Evolutionary conservation across 192 early-diverging fungal species (phyloP).

Genomic region (Gigaspora rosea): DNA sequence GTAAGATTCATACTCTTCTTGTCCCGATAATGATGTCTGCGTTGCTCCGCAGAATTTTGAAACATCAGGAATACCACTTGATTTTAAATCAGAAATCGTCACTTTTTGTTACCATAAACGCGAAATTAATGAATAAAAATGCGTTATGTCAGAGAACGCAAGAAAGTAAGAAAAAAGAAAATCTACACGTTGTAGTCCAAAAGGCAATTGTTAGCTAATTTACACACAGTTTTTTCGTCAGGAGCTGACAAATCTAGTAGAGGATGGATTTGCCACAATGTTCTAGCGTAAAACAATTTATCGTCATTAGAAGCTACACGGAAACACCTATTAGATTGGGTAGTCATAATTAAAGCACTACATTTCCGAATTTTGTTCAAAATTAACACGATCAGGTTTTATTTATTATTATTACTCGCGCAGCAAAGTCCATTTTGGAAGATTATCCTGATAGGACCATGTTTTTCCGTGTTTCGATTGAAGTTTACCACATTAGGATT

Average conservation of each 20-base stretch:
- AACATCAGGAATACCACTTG: neutral
- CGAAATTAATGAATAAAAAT: neutral
- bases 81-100: constrained; percentile 12
- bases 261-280: constrained; percentile 4
- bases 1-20: neutral
- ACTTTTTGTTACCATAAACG: neutral
- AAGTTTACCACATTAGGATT: too few species aligned
- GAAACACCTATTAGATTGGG: neutral
- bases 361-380: too few species aligned
- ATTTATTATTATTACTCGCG: too few species aligned
- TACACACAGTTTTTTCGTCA: constrained; percentile 13
- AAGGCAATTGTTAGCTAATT: constrained; percentile 6
- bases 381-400: too few species aligned
- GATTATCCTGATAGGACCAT: too few species aligned
- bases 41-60: constrained; percentile 13
- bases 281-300: constrained; percentile 19
- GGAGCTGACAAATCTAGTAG: neutral
- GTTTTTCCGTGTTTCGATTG: too few species aligned
- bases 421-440: too few species aligned
- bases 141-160: neutral
- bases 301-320: neutral
- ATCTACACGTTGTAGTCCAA: constrained; percentile 8
- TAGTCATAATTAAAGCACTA: too few species aligned
- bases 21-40: neutral
- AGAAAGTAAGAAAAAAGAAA: neutral